A percentile compares a stretch with the other conserved stretches of the same genome.
Conservation (phyloP, 495 filamentous ascomycete genomes). For the Penicillium angulare region DNA sequence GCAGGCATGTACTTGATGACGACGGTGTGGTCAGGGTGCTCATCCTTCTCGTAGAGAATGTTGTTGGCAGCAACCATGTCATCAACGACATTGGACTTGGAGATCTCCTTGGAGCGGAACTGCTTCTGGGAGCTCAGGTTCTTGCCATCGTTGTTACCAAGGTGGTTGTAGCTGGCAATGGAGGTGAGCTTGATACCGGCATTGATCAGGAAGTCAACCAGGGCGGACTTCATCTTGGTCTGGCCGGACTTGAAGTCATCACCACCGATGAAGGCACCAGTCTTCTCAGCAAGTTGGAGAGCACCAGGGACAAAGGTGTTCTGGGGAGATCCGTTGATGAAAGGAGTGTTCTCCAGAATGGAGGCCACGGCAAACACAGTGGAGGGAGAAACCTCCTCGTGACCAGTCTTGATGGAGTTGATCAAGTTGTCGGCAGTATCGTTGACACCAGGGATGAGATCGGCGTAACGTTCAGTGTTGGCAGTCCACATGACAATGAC, state of each 20-base stretch:
- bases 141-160: slow-evolving; percentile 99
- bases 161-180: slow-evolving; percentile 98
- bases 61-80: slow-evolving; percentile 97
- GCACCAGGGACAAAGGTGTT: slow-evolving; percentile 97
- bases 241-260: slow-evolving; percentile 99
- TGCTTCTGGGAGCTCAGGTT: slow-evolving; percentile 96
- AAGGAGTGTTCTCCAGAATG: slow-evolving; percentile 85
- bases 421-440: slow-evolving; percentile 94
- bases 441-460: slow-evolving; percentile 84
- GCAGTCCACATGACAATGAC: slow-evolving; percentile 98
- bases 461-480: slow-evolving; percentile 96
- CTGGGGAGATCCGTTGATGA: slow-evolving; percentile 99
- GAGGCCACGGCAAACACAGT: slow-evolving; percentile 94
- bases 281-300: slow-evolving; percentile 84
- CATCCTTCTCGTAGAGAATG: slow-evolving; percentile 82
- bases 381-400: slow-evolving; percentile 87
- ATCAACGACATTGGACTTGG: slow-evolving; percentile 97
- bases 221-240: slow-evolving; percentile 99
- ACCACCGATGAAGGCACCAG: slow-evolving; percentile 88
- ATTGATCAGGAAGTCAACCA: slow-evolving; percentile 98
- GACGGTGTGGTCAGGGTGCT: slow-evolving; percentile 86
- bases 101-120: slow-evolving; percentile 99
- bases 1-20: slow-evolving; percentile 99
- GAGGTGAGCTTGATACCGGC: slow-evolving; percentile 99
- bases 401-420: slow-evolving; percentile 78